Evolutionary conservation across 805 yeast genomes (phyloP), one percentile per base, ranked within the genome.

Genomic region (Ogataea methanolica): DNA sequence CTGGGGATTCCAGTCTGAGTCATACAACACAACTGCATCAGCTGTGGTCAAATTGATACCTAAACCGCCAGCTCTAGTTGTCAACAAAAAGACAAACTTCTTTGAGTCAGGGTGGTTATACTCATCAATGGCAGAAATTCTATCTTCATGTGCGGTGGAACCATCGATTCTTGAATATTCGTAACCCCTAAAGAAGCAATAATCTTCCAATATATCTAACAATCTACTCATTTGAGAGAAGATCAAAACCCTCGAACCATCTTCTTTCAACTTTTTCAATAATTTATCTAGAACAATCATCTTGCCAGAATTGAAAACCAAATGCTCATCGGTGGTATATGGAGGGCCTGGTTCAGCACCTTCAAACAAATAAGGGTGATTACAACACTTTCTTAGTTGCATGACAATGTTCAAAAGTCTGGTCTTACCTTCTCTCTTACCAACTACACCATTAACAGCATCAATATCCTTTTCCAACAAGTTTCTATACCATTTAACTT

Each of bases 311-410:
- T 92, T 92, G 70, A 59, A 83, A n/a, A 91, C 83, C 53, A 92
- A 74, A 68, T 92, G 98, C 65, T 91, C 97, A 66, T 90, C 97
- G 1, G 96, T 92, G 1, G 97, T 92, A 61, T 75, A 92, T 1
- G 98, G 98, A 1, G 98, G 98, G 9, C 98, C 98, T 0, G 97
- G 98, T 66, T 91, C 98, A 1, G 98, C 99, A n/a, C 99, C 98
- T 64, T 92, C 98, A 61, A 94, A 94, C 46, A 92, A 70, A 66
- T 94, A 92, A 0, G 98, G 98, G 68, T 94, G 99, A 63, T 94
- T 92, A 65, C 98, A 92, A 66, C 98, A 92, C 66, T 92, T 92
- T 60, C 98, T 77, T 54, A 92, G 73, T 67, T 92, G 98, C 98
- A 92, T 92, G 14, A 92, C 98, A 58, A 92, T 92, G 62, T 92